Percentiles rank a stretch among this genome's conserved stretches.
phyloP scores from a whole-genome alignment of 495 filamentous ascomycete genomes.

The Echria macrotheca region DNA sequence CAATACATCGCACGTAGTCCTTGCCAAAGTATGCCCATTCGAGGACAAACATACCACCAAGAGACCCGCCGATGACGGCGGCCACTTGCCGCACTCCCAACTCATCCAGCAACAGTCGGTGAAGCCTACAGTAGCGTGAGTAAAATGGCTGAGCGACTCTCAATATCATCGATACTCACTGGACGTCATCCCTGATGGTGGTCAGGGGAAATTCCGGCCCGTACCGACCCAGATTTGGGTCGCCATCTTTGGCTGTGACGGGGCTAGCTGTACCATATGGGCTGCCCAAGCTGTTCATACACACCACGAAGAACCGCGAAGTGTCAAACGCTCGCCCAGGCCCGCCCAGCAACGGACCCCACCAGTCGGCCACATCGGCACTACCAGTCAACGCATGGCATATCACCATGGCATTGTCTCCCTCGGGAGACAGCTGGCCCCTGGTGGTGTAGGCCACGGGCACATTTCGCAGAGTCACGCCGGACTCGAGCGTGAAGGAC shows the following conservation, averaged over 20 bases:
- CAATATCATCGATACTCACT: conserved; percentile 46
- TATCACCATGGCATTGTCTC: conserved; percentile 92
- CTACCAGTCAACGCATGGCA: conserved; percentile 96
- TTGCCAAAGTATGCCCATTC: conserved; percentile 96
- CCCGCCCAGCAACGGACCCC: conserved; percentile 89
- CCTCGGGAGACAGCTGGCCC: conserved; percentile 65
- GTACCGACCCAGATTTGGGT: conserved; percentile 69
- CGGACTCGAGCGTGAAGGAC: conserved; percentile 88
- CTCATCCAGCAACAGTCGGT: conserved; percentile 86
- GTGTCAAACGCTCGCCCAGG: conserved; percentile 88
- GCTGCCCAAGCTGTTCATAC: conserved; percentile 92
- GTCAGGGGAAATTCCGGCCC: conserved; percentile 95
- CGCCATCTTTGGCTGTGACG: conserved; percentile 78
- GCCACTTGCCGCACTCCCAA: conserved; percentile 83
- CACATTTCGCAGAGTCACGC: conserved; percentile 78
- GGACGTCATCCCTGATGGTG: conserved; percentile 91
- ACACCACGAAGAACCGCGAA: conserved; percentile 88
- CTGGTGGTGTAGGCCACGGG: conserved; percentile 89
- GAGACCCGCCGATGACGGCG: conserved; percentile 90
- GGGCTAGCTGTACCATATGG: conserved; percentile 96
- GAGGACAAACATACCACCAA: conserved; percentile 95
- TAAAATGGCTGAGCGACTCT: not conserved
- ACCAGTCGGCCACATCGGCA: conserved; percentile 96
- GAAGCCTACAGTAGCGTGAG: conserved; percentile 53
- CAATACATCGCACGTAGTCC: conserved; percentile 85